Evolutionary conservation across 176 grass and related monocot species (phyloP).

Genomic region (Cenchrus purpureus): DNA sequence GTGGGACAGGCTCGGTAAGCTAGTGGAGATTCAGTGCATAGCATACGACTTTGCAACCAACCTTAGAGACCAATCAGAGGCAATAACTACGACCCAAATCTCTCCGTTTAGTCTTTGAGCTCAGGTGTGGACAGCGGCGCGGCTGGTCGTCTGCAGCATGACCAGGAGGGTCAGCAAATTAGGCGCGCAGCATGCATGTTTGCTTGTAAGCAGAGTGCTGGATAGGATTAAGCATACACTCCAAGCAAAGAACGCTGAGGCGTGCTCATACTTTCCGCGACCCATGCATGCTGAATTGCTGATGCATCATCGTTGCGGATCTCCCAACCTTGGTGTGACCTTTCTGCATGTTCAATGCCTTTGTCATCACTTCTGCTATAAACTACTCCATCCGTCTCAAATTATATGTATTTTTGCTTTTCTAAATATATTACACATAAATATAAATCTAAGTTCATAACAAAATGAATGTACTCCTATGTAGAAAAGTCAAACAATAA

Average conservation of each 20-base stretch:
- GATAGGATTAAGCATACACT: slow-evolving; percentile 1
- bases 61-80: background rate
- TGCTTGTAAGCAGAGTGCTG: background rate
- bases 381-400: no score
- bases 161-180: slow-evolving; percentile 49
- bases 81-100: slow-evolving; percentile 9
- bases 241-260: slow-evolving; percentile 28
- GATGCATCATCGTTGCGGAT: slow-evolving; percentile 18
- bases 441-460: no score
- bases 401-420: no score
- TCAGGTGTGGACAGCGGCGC: slow-evolving; percentile 46
- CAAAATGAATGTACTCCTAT: no score
- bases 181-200: slow-evolving; percentile 47
- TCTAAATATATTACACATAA: no score
- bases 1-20: slow-evolving; percentile 21
- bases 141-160: background rate
- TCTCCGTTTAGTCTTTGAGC: slow-evolving; percentile 13
- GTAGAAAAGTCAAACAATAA: no score
- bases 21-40: slow-evolving; percentile 12
- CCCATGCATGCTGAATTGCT: background rate
- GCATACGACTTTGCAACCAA: slow-evolving; percentile 11
- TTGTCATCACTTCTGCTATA: slow-evolving; percentile 9
- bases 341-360: background rate
- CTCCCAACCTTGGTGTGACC: slow-evolving; percentile 38
- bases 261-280: slow-evolving; percentile 2